Percentiles rank a stretch among this genome's conserved stretches.
phyloP scores from a whole-genome alignment of 352 stramenopile species.

The Globisporangium parvum region DNA sequence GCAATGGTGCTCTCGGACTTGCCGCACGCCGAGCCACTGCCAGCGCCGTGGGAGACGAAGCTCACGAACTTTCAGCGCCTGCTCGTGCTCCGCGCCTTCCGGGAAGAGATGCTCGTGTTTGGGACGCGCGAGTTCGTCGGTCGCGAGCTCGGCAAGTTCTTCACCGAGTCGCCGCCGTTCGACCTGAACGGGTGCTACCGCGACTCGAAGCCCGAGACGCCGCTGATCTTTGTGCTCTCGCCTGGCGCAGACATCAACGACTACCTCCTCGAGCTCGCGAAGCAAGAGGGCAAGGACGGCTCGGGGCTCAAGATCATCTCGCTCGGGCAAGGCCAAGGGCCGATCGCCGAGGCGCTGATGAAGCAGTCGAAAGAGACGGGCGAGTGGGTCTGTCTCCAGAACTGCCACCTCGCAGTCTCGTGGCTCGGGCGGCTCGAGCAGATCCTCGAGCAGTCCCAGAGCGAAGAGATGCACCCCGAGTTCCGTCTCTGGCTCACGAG shows the following conservation, averaged over 20 bases:
- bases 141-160: constrained; percentile 69
- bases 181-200: constrained; percentile 89
- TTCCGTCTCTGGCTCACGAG: constrained; percentile 94
- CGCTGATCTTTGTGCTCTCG: constrained; percentile 92
- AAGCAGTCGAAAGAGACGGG: constrained; percentile 85
- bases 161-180: constrained; percentile 90
- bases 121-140: constrained; percentile 83
- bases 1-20: constrained; percentile 72
- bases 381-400: constrained; percentile 94
- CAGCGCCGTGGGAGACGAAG: constrained; percentile 57
- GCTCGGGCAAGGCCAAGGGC: constrained; percentile 91
- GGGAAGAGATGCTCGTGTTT: constrained; percentile 89
- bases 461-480: constrained; percentile 74
- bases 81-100: constrained; percentile 85
- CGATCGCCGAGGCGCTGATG: constrained; percentile 89
- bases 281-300: constrained; percentile 86
- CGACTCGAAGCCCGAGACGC: constrained; percentile 89
- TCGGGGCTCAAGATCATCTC: constrained; percentile 90
- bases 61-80: constrained; percentile 88
- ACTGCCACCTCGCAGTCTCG: constrained; percentile 91
- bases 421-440: constrained; percentile 88
- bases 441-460: constrained; percentile 73
- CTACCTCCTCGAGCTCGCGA: constrained; percentile 89
- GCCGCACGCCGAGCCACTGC: constrained; percentile 67
- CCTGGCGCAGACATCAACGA: constrained; percentile 92